Evolutionary conservation across 768 basidiomycete species (phyloP).

Genomic region (Collybiopsis confluens): DNA sequence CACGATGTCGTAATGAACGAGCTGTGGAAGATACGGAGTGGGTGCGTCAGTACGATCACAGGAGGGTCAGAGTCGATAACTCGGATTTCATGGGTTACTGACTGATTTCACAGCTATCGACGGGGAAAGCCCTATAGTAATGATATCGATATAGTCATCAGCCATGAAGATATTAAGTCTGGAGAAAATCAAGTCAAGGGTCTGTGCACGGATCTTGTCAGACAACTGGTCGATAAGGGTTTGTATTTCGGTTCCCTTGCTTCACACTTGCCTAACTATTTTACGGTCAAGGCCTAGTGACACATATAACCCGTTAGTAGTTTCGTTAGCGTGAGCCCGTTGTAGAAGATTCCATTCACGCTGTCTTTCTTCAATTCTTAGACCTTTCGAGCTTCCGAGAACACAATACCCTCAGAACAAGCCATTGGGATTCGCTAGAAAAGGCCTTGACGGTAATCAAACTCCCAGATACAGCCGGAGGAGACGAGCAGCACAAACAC

Average conservation of each 20-base stretch:
- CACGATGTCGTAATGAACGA: constrained; percentile 63
- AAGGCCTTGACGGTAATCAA: constrained; percentile 80
- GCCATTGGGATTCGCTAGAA: constrained; percentile 79
- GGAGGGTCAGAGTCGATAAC: constrained; percentile 58
- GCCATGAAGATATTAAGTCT: constrained; percentile 49
- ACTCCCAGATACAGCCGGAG: constrained; percentile 40
- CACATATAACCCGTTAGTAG: constrained; percentile 71
- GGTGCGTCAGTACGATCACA: constrained; percentile 70
- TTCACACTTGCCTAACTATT: neutral
- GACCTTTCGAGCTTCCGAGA: constrained; percentile 60
- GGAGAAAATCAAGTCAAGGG: constrained; percentile 51
- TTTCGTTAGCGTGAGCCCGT: neutral
- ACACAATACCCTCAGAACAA: constrained; percentile 47
- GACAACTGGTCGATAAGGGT: constrained; percentile 55
- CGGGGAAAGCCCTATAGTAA: constrained; percentile 78
- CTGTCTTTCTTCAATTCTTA: constrained; percentile 22
- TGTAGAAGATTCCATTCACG: too few relatives aligned
- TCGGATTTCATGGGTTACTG: neutral
- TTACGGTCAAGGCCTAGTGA: constrained; percentile 54
- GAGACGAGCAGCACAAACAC: constrained; percentile 22
- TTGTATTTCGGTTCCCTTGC: neutral
- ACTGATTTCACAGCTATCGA: constrained; percentile 56
- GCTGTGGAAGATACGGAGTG: constrained; percentile 55
- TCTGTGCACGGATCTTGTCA: constrained; percentile 57
- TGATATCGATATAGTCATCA: constrained; percentile 89